Evolutionary conservation across 106 monocot species (phyloP), one percentile per base, ranked within the genome.

Genomic region (Allium fistulosum): DNA sequence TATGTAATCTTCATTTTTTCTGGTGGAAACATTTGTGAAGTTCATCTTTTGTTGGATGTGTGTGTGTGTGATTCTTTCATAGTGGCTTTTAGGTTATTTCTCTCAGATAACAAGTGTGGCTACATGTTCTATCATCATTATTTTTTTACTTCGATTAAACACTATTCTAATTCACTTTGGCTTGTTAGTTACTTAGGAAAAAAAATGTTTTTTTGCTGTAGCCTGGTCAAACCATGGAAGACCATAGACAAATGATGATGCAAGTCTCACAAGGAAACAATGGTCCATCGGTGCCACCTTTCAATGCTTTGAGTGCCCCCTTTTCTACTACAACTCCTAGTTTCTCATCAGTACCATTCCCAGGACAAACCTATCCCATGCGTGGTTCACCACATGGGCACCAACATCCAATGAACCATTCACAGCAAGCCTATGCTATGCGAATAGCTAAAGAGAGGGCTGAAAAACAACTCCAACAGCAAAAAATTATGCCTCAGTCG

Each of bases 211-310:
- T 66, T 27, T 6, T 72, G 14, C 58, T 69, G 48, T 74, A 87
- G 92, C 78, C 86, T 73, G 83, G 80, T 67, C 93, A 90, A 63
- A 87, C 73, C 57, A 47, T 80, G 9, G 87, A 90, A 18, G 93
- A 97, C 9, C 88, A 87, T 57, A 84, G 84, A 71, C 86, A 89
- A 70, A 82, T 87, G 71, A 84, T 85, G 77, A 51, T 99, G 51
- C 92, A 92, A 79, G 77, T 49, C 9, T 80, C 86, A 11, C 95
- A 84, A 76, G 86, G 77, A 22, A 37, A 37, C 37, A 88, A 69
- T 75, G 77, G 53, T 63, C 84, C 73, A 51, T 12, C 75, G 37
- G 65, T 80, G 7, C 26, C 75, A 11, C 67, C 85, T 70, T 81
- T 87, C 69, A 82, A 49, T 81, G 62, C 77, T 51, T 68, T 85